Conservation (phyloP, 805 yeast genomes). For the Starmerella vitae region DNA sequence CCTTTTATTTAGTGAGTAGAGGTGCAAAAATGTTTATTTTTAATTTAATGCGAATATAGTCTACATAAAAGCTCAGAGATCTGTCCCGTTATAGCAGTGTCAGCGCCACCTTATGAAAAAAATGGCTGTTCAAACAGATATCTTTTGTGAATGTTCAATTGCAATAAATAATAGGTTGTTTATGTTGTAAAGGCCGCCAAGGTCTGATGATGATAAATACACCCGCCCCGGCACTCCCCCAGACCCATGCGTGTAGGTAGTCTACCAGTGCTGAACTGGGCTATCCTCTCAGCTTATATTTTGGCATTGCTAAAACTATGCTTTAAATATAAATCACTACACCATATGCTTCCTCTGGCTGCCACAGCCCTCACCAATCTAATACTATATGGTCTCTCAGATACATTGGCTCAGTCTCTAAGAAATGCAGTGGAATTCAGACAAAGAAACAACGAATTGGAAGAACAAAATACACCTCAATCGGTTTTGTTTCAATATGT, state of each 20-base stretch:
- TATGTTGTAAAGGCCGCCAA: too few species aligned
- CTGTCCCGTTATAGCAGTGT: too few species aligned
- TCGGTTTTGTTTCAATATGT: slow-evolving; percentile 21
- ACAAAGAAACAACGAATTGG: not conserved
- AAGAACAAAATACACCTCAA: slow-evolving; percentile 5
- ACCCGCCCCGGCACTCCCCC: too few species aligned
- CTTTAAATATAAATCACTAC: slow-evolving; percentile 28
- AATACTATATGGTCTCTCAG: slow-evolving; percentile 79
- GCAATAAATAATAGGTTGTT: too few species aligned
- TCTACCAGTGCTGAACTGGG: slow-evolving; percentile 28
- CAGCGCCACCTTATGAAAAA: too few species aligned
- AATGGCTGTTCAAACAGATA: too few species aligned
- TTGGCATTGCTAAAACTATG: slow-evolving; percentile 25
- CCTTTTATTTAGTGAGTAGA: too few species aligned
- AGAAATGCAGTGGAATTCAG: slow-evolving; percentile 27
- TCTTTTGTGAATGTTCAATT: too few species aligned
- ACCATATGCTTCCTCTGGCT: slow-evolving; percentile 50
- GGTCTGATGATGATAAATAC: too few species aligned
- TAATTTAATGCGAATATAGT: too few species aligned
- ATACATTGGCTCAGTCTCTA: slow-evolving; percentile 72
- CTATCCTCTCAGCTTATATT: slow-evolving; percentile 24
- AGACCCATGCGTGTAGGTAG: slow-evolving; percentile 23
- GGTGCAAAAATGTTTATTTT: too few species aligned
- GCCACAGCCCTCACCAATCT: slow-evolving; percentile 72
- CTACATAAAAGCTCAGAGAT: too few species aligned